phyloP scores from a whole-genome alignment of 2,329 filamentous ascomycete species.

The Fusarium sp. region DNA sequence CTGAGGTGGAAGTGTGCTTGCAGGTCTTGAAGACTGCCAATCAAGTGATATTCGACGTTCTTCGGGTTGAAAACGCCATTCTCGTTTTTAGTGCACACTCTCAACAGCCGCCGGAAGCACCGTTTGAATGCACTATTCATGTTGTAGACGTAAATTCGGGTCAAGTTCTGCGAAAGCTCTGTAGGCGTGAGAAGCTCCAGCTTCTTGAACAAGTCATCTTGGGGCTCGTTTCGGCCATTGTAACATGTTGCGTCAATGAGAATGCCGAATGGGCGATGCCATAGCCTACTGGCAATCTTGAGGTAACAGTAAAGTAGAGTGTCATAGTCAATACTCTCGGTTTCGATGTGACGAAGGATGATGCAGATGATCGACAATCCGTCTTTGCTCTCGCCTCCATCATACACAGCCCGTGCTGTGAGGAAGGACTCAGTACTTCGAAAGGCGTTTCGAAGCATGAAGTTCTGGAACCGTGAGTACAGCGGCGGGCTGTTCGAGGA shows the following conservation, averaged over 20 bases:
- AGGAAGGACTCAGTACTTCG: constrained; percentile 73
- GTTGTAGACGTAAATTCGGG: constrained; percentile 76
- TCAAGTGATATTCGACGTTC: constrained; percentile 74
- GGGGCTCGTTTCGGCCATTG: constrained; percentile 73
- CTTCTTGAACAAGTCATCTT: constrained; percentile 74
- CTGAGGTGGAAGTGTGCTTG: constrained; percentile 75
- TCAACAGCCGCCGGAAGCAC: constrained; percentile 73
- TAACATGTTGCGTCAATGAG: constrained; percentile 79
- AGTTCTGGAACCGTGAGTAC: constrained; percentile 78
- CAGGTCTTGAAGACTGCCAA: constrained; percentile 74
- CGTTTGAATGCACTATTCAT: constrained; percentile 79
- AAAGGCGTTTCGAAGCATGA: constrained; percentile 78
- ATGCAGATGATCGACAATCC: constrained; percentile 77
- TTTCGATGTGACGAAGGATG: constrained; percentile 75
- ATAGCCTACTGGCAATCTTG: constrained; percentile 77
- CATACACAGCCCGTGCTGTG: constrained; percentile 74
- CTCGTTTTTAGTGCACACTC: constrained; percentile 72
- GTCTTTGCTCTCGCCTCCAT: constrained; percentile 78
- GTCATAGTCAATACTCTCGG: constrained; percentile 74
- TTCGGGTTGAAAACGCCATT: constrained; percentile 70
- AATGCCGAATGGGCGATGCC: constrained; percentile 76
- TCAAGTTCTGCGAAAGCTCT: constrained; percentile 70
- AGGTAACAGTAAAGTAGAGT: constrained; percentile 75
- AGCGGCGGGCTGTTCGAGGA: constrained; percentile 71
- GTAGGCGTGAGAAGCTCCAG: constrained; percentile 72